Evolutionary conservation across 768 basidiomycete species (phyloP).

Genomic region (Xanthoconium purpureum): DNA sequence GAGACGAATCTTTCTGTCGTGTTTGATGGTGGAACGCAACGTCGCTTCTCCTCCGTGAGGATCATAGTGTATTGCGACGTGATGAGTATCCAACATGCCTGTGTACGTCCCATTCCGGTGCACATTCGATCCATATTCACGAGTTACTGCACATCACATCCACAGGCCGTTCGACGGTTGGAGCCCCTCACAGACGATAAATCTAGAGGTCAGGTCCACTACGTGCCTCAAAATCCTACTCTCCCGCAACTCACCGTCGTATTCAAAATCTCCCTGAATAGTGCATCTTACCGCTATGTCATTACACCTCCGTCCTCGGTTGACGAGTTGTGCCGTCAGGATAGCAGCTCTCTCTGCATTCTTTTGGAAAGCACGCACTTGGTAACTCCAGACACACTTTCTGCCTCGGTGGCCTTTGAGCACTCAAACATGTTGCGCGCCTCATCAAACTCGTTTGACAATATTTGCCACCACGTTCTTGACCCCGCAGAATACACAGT

Average conservation of each 20-base stretch:
- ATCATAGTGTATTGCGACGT: neutral
- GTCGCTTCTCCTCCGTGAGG: neutral
- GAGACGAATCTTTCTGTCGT: neutral
- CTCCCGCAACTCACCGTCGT: neutral
- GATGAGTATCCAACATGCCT: neutral
- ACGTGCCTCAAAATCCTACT: neutral
- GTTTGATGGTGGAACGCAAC: neutral
- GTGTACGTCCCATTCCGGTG: neutral
- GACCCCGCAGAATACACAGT: too few species aligned
- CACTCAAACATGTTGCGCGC: neutral
- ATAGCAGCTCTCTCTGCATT: neutral
- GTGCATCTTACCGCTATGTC: neutral
- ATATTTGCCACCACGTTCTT: neutral
- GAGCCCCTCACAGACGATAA: neutral
- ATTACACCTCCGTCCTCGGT: neutral
- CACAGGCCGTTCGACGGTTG: neutral
- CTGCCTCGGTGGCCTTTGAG: neutral
- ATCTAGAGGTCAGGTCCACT: neutral
- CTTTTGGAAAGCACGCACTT: neutral
- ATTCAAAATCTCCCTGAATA: neutral
- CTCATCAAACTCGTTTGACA: neutral
- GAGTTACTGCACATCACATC: neutral
- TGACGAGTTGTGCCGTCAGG: neutral
- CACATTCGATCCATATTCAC: neutral
- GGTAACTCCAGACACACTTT: neutral